A percentile compares a stretch with the other conserved stretches of the same genome.
Conservation (phyloP, 2,329 filamentous ascomycete species). For the Talaromyces sp. region DNA sequence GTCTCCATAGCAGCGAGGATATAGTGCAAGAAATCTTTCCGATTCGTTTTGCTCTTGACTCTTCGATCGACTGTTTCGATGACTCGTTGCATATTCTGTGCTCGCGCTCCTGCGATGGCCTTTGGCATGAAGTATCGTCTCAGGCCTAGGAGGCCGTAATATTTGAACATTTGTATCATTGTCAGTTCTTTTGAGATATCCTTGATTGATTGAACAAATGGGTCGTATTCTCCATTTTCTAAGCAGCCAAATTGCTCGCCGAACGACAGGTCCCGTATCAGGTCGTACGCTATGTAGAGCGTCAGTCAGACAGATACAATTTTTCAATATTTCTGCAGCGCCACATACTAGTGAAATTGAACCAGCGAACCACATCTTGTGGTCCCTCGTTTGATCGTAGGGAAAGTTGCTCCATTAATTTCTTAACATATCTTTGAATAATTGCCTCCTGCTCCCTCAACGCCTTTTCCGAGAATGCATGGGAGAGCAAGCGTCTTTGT, state of each 20-base stretch:
- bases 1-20: slow-evolving; percentile 10
- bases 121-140: background rate
- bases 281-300: background rate
- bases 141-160: background rate
- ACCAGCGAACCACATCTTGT: background rate
- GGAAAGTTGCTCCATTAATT: background rate
- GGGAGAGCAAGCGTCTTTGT: slow-evolving; percentile 26
- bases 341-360: background rate
- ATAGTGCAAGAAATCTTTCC: slow-evolving; percentile 18
- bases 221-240: slow-evolving; percentile 18
- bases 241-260: slow-evolving; percentile 26
- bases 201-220: slow-evolving; percentile 11
- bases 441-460: slow-evolving; percentile 30
- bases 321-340: background rate
- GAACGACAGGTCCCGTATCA: slow-evolving; percentile 18
- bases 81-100: slow-evolving; percentile 2
- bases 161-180: slow-evolving; percentile 5
- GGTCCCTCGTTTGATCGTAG: background rate
- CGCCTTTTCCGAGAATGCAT: slow-evolving; percentile 39
- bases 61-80: slow-evolving; percentile 1
- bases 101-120: slow-evolving; percentile 3
- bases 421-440: background rate
- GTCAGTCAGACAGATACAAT: slow-evolving; percentile 13
- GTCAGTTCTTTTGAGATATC: background rate
- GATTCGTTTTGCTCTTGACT: slow-evolving; percentile 1